A percentile compares a stretch with the other conserved stretches of the same genome.
phyloP scores from a whole-genome alignment of 805 yeast species.

The Metschnikowia arizonensis region DNA sequence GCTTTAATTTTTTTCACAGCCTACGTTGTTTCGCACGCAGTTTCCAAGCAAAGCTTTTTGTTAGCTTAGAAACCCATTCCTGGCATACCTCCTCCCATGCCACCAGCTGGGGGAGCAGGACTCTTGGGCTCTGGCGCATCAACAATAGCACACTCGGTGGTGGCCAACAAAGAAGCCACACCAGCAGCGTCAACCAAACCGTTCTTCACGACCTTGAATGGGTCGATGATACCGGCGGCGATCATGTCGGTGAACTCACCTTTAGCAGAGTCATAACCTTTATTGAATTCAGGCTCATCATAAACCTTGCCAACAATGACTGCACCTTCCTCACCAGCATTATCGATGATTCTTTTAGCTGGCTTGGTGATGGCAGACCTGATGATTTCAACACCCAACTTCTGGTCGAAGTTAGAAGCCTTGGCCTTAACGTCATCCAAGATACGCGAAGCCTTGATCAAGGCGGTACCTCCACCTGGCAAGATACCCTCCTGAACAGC shows the following conservation, averaged over 20 bases:
- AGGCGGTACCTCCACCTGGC: conserved; percentile 99
- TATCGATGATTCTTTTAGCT: conserved; percentile 90
- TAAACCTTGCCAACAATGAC: conserved; percentile 89
- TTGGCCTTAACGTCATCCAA: conserved; percentile 67
- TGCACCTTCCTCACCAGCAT: conserved; percentile 97
- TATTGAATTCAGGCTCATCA: conserved; percentile 68
- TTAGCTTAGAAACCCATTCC: conserved; percentile 31
- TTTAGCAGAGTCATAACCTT: conserved; percentile 88
- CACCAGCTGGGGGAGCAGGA: conserved; percentile 47
- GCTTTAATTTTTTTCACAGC: conserved; percentile 1
- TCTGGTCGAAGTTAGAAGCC: conserved; percentile 83
- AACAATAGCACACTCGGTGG: conserved; percentile 97
- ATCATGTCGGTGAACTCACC: conserved; percentile 95
- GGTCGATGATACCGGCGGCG: conserved; percentile 95
- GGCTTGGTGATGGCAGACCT: conserved; percentile 91
- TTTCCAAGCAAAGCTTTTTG: background rate
- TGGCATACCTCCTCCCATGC: conserved; percentile 36
- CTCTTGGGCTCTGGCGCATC: conserved; percentile 84
- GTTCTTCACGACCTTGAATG: conserved; percentile 95
- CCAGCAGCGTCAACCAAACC: conserved; percentile 96
- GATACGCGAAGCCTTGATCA: conserved; percentile 81
- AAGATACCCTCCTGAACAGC: conserved; percentile 98
- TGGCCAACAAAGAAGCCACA: conserved; percentile 94
- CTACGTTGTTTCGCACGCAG: background rate
- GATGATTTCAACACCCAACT: conserved; percentile 91